Percentiles rank a stretch among this genome's conserved stretches.
Conservation (phyloP, 495 filamentous ascomycete genomes). For the Bacidia gigantensis region DNA sequence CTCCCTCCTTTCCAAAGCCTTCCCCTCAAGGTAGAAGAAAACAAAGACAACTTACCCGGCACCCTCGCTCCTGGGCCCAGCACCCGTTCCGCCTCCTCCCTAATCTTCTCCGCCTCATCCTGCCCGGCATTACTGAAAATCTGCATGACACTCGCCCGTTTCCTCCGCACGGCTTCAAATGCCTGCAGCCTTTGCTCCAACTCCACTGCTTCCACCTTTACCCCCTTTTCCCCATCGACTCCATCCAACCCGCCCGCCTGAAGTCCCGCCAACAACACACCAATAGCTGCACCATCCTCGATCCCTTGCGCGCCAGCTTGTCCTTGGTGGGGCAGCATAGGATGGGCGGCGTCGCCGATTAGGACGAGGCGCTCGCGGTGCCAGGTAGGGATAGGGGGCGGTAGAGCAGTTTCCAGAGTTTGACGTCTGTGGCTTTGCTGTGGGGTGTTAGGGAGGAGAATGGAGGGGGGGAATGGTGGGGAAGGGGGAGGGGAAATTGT, state of each 20-base stretch:
- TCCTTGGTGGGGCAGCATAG: constrained; percentile 60
- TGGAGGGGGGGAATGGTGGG: too few relatives aligned
- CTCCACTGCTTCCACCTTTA: too few relatives aligned
- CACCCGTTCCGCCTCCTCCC: constrained; percentile 4
- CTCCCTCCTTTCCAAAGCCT: neutral
- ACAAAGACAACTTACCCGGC: constrained; percentile 13
- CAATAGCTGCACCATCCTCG: constrained; percentile 51
- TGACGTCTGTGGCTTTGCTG: too few relatives aligned
- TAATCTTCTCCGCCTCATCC: constrained; percentile 13
- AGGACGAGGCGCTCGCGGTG: constrained; percentile 17
- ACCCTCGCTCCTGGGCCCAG: constrained; percentile 7
- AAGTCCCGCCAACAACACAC: too few relatives aligned
- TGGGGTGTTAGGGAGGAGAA: too few relatives aligned
- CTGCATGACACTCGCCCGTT: constrained; percentile 12
- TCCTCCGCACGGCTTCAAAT: constrained; percentile 8
- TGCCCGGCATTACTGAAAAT: constrained; percentile 15
- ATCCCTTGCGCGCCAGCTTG: constrained; percentile 82
- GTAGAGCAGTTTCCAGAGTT: neutral
- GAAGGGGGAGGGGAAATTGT: neutral
- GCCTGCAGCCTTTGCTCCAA: neutral
- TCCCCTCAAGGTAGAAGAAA: too few relatives aligned
- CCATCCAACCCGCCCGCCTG: too few relatives aligned
- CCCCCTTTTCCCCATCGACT: too few relatives aligned
- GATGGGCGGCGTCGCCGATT: constrained; percentile 67
- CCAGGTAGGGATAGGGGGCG: neutral